A percentile compares a stretch with the other conserved stretches of the same genome.
These are phyloP conservation scores for Malassezia furfur DNA, from an alignment of 1,284 basidiomycete genomes.

Conservation along the genomic window DNA sequence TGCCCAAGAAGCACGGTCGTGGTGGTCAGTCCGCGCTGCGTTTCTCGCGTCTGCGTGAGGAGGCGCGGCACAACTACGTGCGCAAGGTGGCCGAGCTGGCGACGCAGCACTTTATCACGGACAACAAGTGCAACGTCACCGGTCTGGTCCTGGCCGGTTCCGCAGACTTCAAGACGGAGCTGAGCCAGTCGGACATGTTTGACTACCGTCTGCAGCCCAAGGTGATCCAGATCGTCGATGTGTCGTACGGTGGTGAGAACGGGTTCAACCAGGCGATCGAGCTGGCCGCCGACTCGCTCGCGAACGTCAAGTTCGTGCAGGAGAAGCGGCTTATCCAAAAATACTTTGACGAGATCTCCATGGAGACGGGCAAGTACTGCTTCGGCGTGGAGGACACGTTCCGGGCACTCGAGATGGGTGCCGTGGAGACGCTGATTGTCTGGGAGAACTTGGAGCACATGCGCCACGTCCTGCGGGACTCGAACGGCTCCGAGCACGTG, in stretches of 20 bases:
- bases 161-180: constrained; percentile 97
- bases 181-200: constrained; percentile 92
- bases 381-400: constrained; percentile 96
- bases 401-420: constrained; percentile 89
- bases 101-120: constrained; percentile 95
- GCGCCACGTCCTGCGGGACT: constrained; percentile 40
- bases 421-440: constrained; percentile 92
- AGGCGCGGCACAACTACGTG: constrained; percentile 99
- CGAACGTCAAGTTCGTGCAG: constrained; percentile 98
- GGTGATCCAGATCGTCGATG: constrained; percentile 67
- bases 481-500: constrained; percentile 31
- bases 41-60: constrained; percentile 98
- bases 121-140: constrained; percentile 95
- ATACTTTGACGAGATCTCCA: constrained; percentile 99
- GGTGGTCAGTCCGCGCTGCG: constrained; percentile 99
- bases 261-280: constrained; percentile 99
- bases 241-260: constrained; percentile 97
- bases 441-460: constrained; percentile 68
- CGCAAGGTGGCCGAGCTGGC: constrained; percentile 95
- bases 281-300: constrained; percentile 83
- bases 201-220: constrained; percentile 71
- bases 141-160: constrained; percentile 95
- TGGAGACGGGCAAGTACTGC: constrained; percentile 94
- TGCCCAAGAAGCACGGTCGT: constrained; percentile 99
- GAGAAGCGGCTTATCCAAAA: constrained; percentile 78